Evolutionary conservation across 805 yeast species (phyloP).

Genomic region (Candida pini): DNA sequence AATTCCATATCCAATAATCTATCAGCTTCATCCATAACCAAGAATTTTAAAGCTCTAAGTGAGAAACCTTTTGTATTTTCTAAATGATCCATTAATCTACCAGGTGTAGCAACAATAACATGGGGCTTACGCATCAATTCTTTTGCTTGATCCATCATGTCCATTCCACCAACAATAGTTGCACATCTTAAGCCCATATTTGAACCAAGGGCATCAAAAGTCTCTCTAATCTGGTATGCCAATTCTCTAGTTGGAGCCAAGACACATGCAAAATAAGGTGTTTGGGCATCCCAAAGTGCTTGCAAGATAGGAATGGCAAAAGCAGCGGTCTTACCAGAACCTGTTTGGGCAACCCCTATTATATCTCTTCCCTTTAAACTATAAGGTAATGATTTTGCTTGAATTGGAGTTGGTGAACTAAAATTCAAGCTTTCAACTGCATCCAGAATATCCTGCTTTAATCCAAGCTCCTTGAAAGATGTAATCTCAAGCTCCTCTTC

Average conservation of each 20-base stretch:
- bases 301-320: conserved; percentile 95
- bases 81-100: conserved; percentile 84
- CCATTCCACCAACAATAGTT: conserved; percentile 97
- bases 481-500: conserved; percentile 10
- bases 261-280: conserved; percentile 84
- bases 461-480: conserved; percentile 49
- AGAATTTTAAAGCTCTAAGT: conserved; percentile 66
- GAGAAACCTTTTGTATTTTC: conserved; percentile 90
- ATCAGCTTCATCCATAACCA: conserved; percentile 97
- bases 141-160: conserved; percentile 94
- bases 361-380: conserved; percentile 89
- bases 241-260: conserved; percentile 82
- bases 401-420: conserved; percentile 88
- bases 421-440: conserved; percentile 73
- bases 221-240: conserved; percentile 86
- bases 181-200: conserved; percentile 88
- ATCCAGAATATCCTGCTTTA: conserved; percentile 75
- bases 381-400: conserved; percentile 83
- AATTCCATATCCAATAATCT: conserved; percentile 93
- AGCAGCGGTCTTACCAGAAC: conserved; percentile 98
- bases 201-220: conserved; percentile 89
- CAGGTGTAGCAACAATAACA: conserved; percentile 90
- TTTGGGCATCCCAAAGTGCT: conserved; percentile 81
- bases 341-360: conserved; percentile 95
- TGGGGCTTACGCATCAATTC: conserved; percentile 94